Percentiles rank a stretch among this genome's conserved stretches.
These are phyloP conservation scores for Podochytrium sp. DNA, from an alignment of 192 early-diverging fungal species.

Conservation along the genomic window DNA sequence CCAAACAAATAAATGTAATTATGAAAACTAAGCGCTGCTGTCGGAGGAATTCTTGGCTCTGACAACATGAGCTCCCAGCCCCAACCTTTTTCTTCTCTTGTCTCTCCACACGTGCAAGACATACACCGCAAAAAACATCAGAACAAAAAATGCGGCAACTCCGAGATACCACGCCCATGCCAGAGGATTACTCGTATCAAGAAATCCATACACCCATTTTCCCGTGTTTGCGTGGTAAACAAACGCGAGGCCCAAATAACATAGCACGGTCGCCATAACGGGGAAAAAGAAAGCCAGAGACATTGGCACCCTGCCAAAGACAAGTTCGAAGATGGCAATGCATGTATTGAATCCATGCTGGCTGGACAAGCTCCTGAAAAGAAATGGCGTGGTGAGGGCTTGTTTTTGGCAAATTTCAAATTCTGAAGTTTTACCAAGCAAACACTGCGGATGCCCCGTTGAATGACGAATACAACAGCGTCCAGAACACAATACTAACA, in stretches of 20 bases:
- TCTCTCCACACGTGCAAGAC: neutral
- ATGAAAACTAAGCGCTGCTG: too few relatives aligned
- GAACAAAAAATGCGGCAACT: neutral
- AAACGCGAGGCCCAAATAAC: neutral
- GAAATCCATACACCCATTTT: neutral
- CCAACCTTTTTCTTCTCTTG: neutral
- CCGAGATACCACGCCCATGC: neutral
- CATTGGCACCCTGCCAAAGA: neutral
- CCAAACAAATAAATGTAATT: too few relatives aligned
- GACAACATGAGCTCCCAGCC: too few relatives aligned
- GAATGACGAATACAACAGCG: neutral
- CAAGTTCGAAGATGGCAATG: neutral
- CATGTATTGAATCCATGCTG: slow-evolving; percentile 1
- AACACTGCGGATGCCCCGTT: neutral
- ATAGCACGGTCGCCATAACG: neutral
- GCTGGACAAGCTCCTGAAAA: neutral
- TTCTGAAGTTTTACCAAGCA: neutral
- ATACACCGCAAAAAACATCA: neutral
- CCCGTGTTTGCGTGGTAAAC: neutral
- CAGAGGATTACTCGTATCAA: neutral
- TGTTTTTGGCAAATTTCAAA: neutral
- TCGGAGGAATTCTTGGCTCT: too few relatives aligned
- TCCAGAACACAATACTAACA: neutral
- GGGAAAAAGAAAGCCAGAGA: neutral
- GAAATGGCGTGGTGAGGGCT: neutral